Base-by-base conservation (phyloP, 441 rosid species). In the Manihot esculenta region DNA sequence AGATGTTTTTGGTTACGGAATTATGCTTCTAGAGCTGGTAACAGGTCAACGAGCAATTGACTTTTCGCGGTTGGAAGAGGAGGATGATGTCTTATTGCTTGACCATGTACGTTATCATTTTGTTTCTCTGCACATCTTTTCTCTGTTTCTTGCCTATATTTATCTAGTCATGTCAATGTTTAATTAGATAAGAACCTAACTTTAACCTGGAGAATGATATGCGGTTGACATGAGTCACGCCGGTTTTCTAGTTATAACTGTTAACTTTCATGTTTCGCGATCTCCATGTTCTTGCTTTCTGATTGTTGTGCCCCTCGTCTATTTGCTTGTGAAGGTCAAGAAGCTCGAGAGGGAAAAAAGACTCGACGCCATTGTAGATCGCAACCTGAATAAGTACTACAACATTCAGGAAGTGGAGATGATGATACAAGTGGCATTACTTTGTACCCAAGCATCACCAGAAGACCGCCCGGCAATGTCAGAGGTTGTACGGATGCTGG, bases 21-120 rank as follows among this genome's bases (percentile, higher is more conserved):
- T 94, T 47, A 86, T 86, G 97, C 95, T 94, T 74, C 84, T 94
- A 4, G 99, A 94, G 86, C 91, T 94, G 65, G 97, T 94, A 58
- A 94, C 99, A 2, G 99, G 99, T 68, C 99, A 94, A 80, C 89
- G 99, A 38, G 99, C 99, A 7, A 89, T 94, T 68, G 99, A 94
- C 81, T 90, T 94, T 78, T 92, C 98, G 38, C 92, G 97, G 66
- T 79, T 92, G 75, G 98, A 94, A 77, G 97, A 90, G 74, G 98
- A 92, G 76, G 98, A 94, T 78, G 98, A 94, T 81, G 98, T 92
- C 74, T 80, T 94, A 41, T 76, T 94, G 84, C 93, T 94, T 66
- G 98, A 94, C 75, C 98, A 92, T 79, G 98, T 5, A 35, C 7
- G 2, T 6, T 51, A 30, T 53, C 1, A 0, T 41, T 41, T 53